Evolutionary conservation across 2,329 filamentous ascomycete genomes (phyloP), one percentile per base, ranked within the genome.

Genomic region (Penicillium italicum): DNA sequence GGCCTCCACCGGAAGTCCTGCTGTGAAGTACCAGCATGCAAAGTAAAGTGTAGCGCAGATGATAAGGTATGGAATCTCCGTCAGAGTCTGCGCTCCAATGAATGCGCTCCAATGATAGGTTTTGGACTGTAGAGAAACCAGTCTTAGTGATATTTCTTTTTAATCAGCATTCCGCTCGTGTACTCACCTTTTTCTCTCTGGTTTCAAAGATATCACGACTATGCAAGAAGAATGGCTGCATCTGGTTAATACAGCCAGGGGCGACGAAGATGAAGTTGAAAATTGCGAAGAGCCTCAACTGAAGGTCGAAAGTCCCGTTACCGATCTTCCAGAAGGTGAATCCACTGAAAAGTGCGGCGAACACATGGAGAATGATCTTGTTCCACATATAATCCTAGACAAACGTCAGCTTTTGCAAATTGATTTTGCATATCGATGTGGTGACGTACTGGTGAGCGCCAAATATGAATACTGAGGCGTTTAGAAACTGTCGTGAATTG

Each of bases 211-310:
- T 81, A 60, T 83, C 79, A 1, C 82, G 76, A 22, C 79, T 78
- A 31, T 80, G 75, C 60, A 85, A 74, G 65, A 85, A 85, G 30
- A 84, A 75, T 0, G 82, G 82, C 66, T 85, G 82, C 37, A 85
- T 76, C 65, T 85, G 82, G 24, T 80, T 79, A 61, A 85, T 76
- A 45, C 83, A 79, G 53, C 82, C 81, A 0, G 82, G 82, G 0
- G 82, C 80, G 40, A 86, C 81, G 58, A 85, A 85, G 56, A 85
- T 82, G 69, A 85, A 85, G 65, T 85, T 83, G 74, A 86, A 85
- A 45, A 85, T 74, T 10, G 82, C 81, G 62, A 85, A 85, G 2
- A 86, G 71, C 37, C 79, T 77, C 30, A 82, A 70, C 65, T 85
- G 82, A 18, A 85, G 63, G 33, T 81, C 80, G 12, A 69, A 73